Evolutionary conservation across 2,329 filamentous ascomycete species (phyloP).

Genomic region (Ophiobolus disseminans): DNA sequence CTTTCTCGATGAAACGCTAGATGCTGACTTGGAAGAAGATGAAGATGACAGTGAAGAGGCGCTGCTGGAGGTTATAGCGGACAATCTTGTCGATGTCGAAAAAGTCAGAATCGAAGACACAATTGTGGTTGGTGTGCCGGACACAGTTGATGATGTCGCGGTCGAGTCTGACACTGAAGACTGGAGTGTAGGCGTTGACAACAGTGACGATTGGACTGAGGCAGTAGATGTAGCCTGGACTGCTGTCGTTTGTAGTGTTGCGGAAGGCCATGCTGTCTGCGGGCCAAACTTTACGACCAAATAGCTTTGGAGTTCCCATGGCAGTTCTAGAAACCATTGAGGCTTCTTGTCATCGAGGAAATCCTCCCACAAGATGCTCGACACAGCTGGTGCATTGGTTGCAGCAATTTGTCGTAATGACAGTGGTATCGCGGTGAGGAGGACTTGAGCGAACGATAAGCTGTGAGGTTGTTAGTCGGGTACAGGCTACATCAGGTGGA

Average conservation of each 20-base stretch:
- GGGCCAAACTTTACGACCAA: constrained; percentile 43
- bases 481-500: neutral
- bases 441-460: constrained; percentile 41
- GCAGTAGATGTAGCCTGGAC: constrained; percentile 8
- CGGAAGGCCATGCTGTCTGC: constrained; percentile 34
- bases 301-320: constrained; percentile 44
- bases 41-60: neutral
- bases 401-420: constrained; percentile 45
- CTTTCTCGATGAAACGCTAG: constrained; percentile 2
- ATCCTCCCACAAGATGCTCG: constrained; percentile 43
- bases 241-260: constrained; percentile 18
- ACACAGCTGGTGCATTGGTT: constrained; percentile 45
- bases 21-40: constrained; percentile 1
- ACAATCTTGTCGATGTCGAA: constrained; percentile 10
- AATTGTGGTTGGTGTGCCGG: neutral
- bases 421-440: constrained; percentile 45
- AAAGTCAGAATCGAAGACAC: neutral
- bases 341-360: constrained; percentile 45
- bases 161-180: constrained; percentile 6
- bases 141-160: constrained; percentile 4
- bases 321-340: constrained; percentile 42
- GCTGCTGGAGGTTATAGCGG: neutral
- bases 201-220: neutral
- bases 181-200: constrained; percentile 5
- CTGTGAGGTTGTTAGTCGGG: constrained; percentile 17